Percentiles rank a stretch among this genome's conserved stretches.
phyloP scores from a whole-genome alignment of 2,329 filamentous ascomycete species.

The Allantophomopsis cytisporea region DNA sequence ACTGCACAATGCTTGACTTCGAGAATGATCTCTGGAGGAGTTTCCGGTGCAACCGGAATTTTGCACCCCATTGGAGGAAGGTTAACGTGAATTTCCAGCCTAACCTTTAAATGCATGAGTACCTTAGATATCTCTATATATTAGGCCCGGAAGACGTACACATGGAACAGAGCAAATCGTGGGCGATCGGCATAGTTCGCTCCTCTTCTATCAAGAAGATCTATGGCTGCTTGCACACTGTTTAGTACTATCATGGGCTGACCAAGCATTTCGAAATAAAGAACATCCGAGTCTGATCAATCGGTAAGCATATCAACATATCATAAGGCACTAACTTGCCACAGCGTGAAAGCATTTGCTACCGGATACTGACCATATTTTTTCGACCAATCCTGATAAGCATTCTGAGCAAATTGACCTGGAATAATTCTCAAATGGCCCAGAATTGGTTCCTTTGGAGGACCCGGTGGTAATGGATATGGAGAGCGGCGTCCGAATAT shows the following conservation, averaged over 20 bases:
- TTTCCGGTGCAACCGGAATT: conserved; percentile 28
- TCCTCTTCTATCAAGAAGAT: conserved; percentile 28
- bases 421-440: conserved; percentile 13
- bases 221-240: conserved; percentile 24
- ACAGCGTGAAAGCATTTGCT: neutral
- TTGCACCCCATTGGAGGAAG: conserved; percentile 27
- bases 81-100: conserved; percentile 32
- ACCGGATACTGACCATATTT: conserved; percentile 7
- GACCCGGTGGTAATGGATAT: conserved; percentile 12
- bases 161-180: conserved; percentile 19
- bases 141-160: neutral
- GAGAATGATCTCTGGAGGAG: conserved; percentile 29
- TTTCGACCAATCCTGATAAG: conserved; percentile 11
- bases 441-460: conserved; percentile 10
- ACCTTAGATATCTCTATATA: neutral
- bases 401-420: conserved; percentile 7
- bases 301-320: neutral
- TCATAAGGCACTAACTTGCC: neutral
- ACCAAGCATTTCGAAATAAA: conserved; percentile 8
- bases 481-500: neutral
- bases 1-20: conserved; percentile 20
- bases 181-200: conserved; percentile 29
- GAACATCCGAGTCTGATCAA: conserved; percentile 3
- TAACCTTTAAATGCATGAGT: conserved; percentile 3
- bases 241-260: conserved; percentile 27